Conservation (phyloP, 202 grass and related monocot genomes). For the Elaeis oleifera region DNA sequence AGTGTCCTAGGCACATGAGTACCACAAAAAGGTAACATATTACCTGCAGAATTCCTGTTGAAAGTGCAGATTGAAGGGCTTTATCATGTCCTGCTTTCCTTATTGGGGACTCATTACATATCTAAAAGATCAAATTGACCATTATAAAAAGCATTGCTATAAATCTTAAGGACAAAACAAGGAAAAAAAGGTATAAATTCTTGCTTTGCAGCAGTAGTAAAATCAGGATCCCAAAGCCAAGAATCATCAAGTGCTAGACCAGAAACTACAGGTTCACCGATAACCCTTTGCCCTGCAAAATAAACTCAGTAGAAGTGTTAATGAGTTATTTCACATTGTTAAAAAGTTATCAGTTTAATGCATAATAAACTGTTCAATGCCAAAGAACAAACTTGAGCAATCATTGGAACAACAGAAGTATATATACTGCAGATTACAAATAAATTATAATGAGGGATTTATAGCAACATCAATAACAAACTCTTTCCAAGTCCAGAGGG, state of each 20-base stretch:
- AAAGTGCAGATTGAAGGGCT: constrained; percentile 84
- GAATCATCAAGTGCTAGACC: constrained; percentile 90
- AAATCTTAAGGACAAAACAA: constrained; percentile 12
- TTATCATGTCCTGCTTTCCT: constrained; percentile 72
- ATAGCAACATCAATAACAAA: too few species aligned
- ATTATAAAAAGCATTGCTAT: constrained; percentile 8
- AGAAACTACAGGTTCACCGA: constrained; percentile 93
- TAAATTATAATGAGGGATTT: too few species aligned
- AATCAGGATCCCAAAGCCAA: constrained; percentile 92
- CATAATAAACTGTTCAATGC: too few species aligned
- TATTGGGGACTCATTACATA: constrained; percentile 99
- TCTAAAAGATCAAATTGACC: constrained; percentile 44
- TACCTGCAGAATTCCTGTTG: constrained; percentile 86
- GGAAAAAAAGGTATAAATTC: constrained; percentile 10
- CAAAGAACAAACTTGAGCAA: too few species aligned
- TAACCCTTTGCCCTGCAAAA: constrained; percentile 70
- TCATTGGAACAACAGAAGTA: too few species aligned
- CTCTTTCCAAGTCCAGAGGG: too few species aligned
- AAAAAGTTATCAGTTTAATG: too few species aligned
- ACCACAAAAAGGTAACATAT: constrained; percentile 2
- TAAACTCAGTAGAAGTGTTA: neutral
- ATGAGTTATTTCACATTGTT: too few species aligned
- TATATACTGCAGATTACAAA: too few species aligned
- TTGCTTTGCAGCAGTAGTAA: constrained; percentile 76
- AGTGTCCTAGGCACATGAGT: neutral